Conservation (phyloP, 257 asterid species). For the Leonotis leonurus region DNA sequence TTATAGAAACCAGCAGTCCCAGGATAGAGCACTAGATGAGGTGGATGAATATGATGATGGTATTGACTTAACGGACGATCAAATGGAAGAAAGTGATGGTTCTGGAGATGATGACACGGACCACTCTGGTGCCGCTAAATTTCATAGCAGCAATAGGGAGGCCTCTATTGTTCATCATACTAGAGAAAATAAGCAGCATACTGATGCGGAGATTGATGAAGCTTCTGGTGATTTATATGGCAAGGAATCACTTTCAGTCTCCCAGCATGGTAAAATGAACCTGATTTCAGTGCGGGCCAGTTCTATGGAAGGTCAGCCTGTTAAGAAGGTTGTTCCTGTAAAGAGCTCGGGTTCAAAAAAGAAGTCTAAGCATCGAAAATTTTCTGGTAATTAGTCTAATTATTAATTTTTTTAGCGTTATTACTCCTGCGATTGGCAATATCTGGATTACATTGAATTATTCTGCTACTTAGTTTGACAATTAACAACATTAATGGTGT, state of each 20-base stretch:
- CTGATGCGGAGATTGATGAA: slow-evolving; percentile 38
- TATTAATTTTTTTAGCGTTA: background rate
- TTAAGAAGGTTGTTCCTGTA: slow-evolving; percentile 39
- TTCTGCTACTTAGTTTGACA: slow-evolving; percentile 13
- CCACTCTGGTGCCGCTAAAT: slow-evolving; percentile 31
- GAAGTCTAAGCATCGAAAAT: slow-evolving; percentile 65
- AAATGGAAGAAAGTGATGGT: slow-evolving; percentile 56
- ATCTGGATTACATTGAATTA: slow-evolving; percentile 2
- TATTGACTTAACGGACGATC: slow-evolving; percentile 61
- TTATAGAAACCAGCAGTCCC: no score
- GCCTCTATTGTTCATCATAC: slow-evolving; percentile 30
- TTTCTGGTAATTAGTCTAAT: slow-evolving; percentile 39
- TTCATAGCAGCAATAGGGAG: slow-evolving; percentile 25
- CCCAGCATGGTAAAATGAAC: slow-evolving; percentile 31
- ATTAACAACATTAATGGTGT: background rate
- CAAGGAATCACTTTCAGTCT: slow-evolving; percentile 32
- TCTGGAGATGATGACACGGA: slow-evolving; percentile 36
- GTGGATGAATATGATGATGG: slow-evolving; percentile 96
- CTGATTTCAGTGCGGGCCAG: slow-evolving; percentile 31
- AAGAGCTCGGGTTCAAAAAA: slow-evolving; percentile 52
- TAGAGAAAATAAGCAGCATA: slow-evolving; percentile 26
- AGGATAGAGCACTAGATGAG: slow-evolving; percentile 36
- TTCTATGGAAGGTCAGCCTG: slow-evolving; percentile 33
- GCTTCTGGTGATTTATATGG: slow-evolving; percentile 32
- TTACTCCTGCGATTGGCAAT: background rate